Base-by-base conservation (phyloP, 2,329 filamentous ascomycete species). In the Periglandula ipomoeae region DNA sequence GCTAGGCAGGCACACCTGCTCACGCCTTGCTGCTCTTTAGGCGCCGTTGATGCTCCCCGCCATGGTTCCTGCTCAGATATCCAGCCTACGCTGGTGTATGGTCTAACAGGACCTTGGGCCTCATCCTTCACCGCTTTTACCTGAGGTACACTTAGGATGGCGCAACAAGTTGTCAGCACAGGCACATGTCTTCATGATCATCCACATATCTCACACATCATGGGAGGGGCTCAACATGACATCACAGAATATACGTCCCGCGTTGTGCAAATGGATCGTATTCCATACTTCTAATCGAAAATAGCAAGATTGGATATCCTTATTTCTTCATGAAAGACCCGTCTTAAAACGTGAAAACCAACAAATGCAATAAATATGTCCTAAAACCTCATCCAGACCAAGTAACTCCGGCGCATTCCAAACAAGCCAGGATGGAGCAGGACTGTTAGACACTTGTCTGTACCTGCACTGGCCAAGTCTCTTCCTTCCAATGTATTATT, bases 341-440 rank as follows among this genome's bases (percentile, higher is more conserved):
- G 24, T 26, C 22, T 42, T 24, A 5, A 42, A 24, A n/a, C 39
- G 13, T 23, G n/a, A 15, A 42, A 26, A 42, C 26, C 39, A 42
- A 15, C 23, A 15, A 39, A 39, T 39, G 37, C 37, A 11, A 5
- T 39, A 23, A 39, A 5, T 6, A 19, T 23, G 37, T 15, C 37
- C 37, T 23, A 23, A 32, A 44, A 34, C 17, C 24, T 19, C 19
- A 44, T 10, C 30, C 13, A 44, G 46, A 48, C 45, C 49, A 34
- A 20, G 34, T 24, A 49, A 49, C 47, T 45, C 47, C 47, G 40
- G 42, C 20, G 35, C 42, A 40, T 22, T 24, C 35, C 27, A n/a
- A 49, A 37, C 40, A 20, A 26, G 39, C 40, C 11, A 34, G 20
- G 19, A 23, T 41, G 24, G 17, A 40, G 3, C 5, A 11, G n/a